Evolutionary conservation across 2,329 filamentous ascomycete genomes (phyloP), one percentile per base, ranked within the genome.

Genomic region (Colletotrichum brevisporum): DNA sequence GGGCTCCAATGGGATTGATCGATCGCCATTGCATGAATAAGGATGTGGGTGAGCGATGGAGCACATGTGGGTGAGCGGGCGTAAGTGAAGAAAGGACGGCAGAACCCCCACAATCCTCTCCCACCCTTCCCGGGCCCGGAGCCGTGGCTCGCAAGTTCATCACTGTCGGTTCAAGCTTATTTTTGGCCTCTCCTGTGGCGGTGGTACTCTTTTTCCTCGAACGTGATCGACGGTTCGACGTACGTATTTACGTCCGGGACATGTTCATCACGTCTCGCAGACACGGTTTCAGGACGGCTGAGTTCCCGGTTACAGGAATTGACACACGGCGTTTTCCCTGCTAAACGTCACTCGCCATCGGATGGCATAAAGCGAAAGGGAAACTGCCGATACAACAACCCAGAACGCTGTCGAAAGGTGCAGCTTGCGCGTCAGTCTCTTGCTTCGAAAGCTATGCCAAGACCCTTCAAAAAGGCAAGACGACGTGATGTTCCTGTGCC

Each of bases 301-400:
- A n/a, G 26, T 18, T 12, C 39, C 51, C 51, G 39, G 60, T 59
- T 57, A 53, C 61, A 24, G 21, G 61, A 47, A 66, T 59, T 36
- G 54, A 39, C 50, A 59, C 27, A 24, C 36, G 2, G 41, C 9
- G 31, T 10, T 36, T 36, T 36, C 31, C 31, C 31, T 36, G 31
- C 31, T 36, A 12, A 36, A 54, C 65, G 54, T 64, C 41, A 41
- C 6, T 50, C 5, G 9, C 26, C 27, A 64, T 50, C 31, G 47
- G 53, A 58, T 16, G 21, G 24, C 21, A 31, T 3, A 53, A 15
- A 24, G 21, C 21, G 21, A 24, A 24, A 24, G 21, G 21, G 21
- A 24, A 24, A 24, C 21, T 24, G 27, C 27, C 9, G 27, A 31
- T 6, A 9, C 9, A 10, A 12, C 1, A 36, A 36, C 31, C 31